phyloP scores from a whole-genome alignment of 2,329 filamentous ascomycete genomes.

The Xylariaceae sp. region DNA sequence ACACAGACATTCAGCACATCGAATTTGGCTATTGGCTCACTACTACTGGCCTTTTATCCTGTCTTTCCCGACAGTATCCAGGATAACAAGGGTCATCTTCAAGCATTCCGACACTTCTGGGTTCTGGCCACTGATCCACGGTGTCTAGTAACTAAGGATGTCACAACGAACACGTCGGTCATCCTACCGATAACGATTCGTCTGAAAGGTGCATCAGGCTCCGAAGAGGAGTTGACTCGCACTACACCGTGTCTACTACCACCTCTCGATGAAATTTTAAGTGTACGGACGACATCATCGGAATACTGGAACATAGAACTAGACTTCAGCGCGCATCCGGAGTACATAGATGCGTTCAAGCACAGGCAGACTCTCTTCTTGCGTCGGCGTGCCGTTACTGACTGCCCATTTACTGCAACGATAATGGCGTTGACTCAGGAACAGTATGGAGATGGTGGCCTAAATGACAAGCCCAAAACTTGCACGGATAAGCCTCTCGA shows the following conservation, averaged over 20 bases:
- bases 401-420: constrained; percentile 67
- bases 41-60: constrained; percentile 90
- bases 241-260: constrained; percentile 58
- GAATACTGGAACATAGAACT: constrained; percentile 78
- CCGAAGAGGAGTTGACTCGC: constrained; percentile 34
- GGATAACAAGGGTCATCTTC: constrained; percentile 90
- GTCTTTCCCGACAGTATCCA: constrained; percentile 84
- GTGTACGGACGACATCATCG: constrained; percentile 54
- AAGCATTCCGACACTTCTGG: constrained; percentile 97
- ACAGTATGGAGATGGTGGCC: constrained; percentile 32
- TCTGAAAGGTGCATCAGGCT: constrained; percentile 39
- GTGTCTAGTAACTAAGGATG: constrained; percentile 81
- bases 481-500: constrained; percentile 49
- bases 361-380: constrained; percentile 70
- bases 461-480: constrained; percentile 33
- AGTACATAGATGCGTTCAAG: constrained; percentile 59
- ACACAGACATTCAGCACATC: constrained; percentile 88
- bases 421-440: constrained; percentile 61
- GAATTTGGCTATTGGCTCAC: constrained; percentile 75
- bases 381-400: constrained; percentile 62
- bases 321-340: constrained; percentile 61
- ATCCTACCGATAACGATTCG: constrained; percentile 64
- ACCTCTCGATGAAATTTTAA: constrained; percentile 57
- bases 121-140: constrained; percentile 85
- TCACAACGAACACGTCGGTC: constrained; percentile 75